Evolutionary conservation across 257 asterid species (phyloP).

Genomic region (Prunella vulgaris): DNA sequence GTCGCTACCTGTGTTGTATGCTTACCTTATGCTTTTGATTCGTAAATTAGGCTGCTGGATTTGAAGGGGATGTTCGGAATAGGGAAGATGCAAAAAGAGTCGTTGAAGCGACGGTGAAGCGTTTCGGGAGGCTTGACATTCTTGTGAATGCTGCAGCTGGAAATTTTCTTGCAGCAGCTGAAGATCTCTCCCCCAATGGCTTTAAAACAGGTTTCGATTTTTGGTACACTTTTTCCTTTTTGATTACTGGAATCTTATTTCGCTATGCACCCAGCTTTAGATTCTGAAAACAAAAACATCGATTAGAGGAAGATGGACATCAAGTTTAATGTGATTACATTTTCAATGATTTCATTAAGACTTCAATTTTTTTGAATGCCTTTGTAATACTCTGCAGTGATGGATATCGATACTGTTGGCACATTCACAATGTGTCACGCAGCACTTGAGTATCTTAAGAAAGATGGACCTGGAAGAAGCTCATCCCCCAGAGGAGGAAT

Average conservation of each 20-base stretch:
- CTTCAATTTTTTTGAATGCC: not conserved
- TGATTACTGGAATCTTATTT: not conserved
- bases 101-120: conserved; percentile 64
- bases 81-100: conserved; percentile 72
- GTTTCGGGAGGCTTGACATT: conserved; percentile 84
- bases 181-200: conserved; percentile 89
- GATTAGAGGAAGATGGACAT: not conserved
- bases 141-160: conserved; percentile 97
- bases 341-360: conserved; percentile 1
- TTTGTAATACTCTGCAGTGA: conserved; percentile 63
- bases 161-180: conserved; percentile 76
- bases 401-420: conserved; percentile 92
- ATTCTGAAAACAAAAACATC: not conserved
- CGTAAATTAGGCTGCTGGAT: conserved; percentile 66
- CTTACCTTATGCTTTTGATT: not conserved
- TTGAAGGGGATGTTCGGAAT: conserved; percentile 80
- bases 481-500: conserved; percentile 64
- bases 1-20: not conserved
- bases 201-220: conserved; percentile 64
- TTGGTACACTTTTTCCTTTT: not conserved
- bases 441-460: conserved; percentile 64
- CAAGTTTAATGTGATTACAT: not conserved
- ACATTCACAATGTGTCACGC: conserved; percentile 94
- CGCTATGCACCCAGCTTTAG: not conserved
- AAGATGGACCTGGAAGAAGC: conserved; percentile 55